A percentile compares a stretch with the other conserved stretches of the same genome.
These are phyloP conservation scores for Cinnamomum micranthum DNA, from an alignment of 164 flowering plant genomes.

Conservation along the genomic window DNA sequence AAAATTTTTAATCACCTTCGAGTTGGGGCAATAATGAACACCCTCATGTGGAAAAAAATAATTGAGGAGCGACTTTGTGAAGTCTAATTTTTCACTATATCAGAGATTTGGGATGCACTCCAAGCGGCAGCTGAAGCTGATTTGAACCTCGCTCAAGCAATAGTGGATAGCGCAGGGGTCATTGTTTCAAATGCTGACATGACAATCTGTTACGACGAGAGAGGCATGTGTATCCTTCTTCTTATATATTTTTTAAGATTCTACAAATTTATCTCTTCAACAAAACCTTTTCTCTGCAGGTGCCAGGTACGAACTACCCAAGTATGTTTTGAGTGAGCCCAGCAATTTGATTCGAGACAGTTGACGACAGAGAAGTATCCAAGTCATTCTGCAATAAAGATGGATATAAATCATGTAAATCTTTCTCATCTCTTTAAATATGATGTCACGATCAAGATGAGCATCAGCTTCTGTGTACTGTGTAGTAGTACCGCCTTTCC, in stretches of 20 bases:
- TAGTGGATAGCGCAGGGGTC: slow-evolving; percentile 84
- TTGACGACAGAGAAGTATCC: slow-evolving; percentile 20
- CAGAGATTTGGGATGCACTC: slow-evolving; percentile 97
- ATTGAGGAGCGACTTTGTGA: background rate
- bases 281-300: slow-evolving; percentile 39
- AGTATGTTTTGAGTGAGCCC: slow-evolving; percentile 85
- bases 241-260: background rate
- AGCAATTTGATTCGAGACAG: slow-evolving; percentile 58
- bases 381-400: slow-evolving; percentile 11
- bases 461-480: background rate
- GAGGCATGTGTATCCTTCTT: slow-evolving; percentile 39
- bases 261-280: background rate
- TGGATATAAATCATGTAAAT: slow-evolving; percentile 54
- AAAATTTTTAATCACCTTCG: too few species aligned
- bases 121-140: slow-evolving; percentile 93
- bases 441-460: background rate
- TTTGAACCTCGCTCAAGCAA: slow-evolving; percentile 61
- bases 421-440: slow-evolving; percentile 13
- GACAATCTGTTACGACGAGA: slow-evolving; percentile 84
- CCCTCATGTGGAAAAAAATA: too few species aligned
- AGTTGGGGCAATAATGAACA: too few species aligned
- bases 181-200: slow-evolving; percentile 69
- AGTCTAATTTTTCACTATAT: background rate
- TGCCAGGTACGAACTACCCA: slow-evolving; percentile 85
- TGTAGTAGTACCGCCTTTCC: background rate